Evolutionary conservation across 208 protist species (phyloP).

Genomic region (Wallacemonas sp.): DNA sequence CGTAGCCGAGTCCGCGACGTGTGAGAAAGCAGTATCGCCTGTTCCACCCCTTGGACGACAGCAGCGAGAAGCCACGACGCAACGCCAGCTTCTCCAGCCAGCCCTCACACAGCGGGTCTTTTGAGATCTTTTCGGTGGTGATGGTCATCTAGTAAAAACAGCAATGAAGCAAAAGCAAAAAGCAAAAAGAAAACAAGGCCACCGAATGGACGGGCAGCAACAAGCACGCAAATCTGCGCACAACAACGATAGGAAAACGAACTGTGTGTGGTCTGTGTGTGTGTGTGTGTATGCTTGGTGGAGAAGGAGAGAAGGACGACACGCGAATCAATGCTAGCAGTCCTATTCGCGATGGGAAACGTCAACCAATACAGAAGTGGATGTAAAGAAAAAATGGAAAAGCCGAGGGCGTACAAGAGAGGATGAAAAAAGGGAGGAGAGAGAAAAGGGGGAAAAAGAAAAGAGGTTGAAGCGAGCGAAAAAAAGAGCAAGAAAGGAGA

Average conservation of each 20-base stretch:
- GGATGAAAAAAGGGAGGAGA: neutral
- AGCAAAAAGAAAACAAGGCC: slow-evolving; percentile 16
- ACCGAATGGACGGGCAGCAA: neutral
- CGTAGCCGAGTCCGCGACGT: slow-evolving; percentile 48
- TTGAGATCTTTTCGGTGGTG: slow-evolving; percentile 3
- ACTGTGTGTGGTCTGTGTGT: too few species aligned
- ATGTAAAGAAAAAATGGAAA: too few species aligned
- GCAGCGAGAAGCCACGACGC: slow-evolving; percentile 31
- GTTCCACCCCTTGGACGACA: slow-evolving; percentile 47
- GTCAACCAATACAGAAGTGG: too few species aligned
- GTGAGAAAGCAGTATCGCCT: slow-evolving; percentile 48
- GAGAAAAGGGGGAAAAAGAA: neutral
- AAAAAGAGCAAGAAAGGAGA: slow-evolving; percentile 9
- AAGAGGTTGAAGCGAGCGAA: neutral
- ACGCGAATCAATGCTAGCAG: too few species aligned
- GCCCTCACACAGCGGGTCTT: slow-evolving; percentile 45
- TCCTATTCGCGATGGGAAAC: too few species aligned
- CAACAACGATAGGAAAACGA: neutral
- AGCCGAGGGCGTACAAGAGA: too few species aligned
- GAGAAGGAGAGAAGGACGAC: too few species aligned
- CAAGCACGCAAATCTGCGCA: too few species aligned
- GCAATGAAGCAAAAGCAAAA: slow-evolving; percentile 5
- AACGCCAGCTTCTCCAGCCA: slow-evolving; percentile 71
- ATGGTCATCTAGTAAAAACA: slow-evolving; percentile 6
- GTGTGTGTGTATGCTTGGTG: too few species aligned